Evolutionary conservation across 2,329 filamentous ascomycete genomes (phyloP), one percentile per base, ranked within the genome.

Genomic region (Trichoderma oligosporum): DNA sequence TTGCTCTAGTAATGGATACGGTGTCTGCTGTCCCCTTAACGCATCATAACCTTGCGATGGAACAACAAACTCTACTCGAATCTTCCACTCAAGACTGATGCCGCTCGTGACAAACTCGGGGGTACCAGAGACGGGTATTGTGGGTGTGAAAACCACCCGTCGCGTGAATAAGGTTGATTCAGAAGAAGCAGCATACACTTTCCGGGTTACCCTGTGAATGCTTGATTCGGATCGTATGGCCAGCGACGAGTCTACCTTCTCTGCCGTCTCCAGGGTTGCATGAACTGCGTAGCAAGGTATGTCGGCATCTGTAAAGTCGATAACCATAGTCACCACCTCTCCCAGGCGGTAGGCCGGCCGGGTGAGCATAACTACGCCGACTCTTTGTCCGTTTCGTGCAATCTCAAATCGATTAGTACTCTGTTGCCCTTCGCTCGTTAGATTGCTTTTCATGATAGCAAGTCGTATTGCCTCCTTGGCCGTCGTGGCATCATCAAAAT

Each of bases 341-440:
- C 94, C 94, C 1, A 99, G 78, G 42, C 92, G 83, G 74, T 95
- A 97, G 0, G 92, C 86, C 0, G 94, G 91, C 8, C 94, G 85
- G 4, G 92, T 88, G 29, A 99, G 81, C 73, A 92, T 91, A 56
- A 99, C 84, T 5, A 95, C 90, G 2, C 89, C 93, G 11, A 99
- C 92, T n/a, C 86, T 86, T 56, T 86, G 86, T n/a, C 92, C 92
- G 66, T 91, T 92, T 12, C 93, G 88, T 11, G 93, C 87, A 69
- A 99, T 97, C 68, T 96, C 92, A 70, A 97, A 99, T 36, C 91
- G 86, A 66, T 96, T 97, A n/a, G 87, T 83, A 67, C 89, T 92
- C 65, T 91, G 87, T 33, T 86, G 85, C n/a, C 83, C 82, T 42
- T 83, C 80, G 2, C 78, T 78, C 0, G 84, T 80, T 63, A 86